Percentiles rank a stretch among this genome's conserved stretches.
Conservation (phyloP, 129 eudicot species). For the Heracleum sosnowskyi region DNA sequence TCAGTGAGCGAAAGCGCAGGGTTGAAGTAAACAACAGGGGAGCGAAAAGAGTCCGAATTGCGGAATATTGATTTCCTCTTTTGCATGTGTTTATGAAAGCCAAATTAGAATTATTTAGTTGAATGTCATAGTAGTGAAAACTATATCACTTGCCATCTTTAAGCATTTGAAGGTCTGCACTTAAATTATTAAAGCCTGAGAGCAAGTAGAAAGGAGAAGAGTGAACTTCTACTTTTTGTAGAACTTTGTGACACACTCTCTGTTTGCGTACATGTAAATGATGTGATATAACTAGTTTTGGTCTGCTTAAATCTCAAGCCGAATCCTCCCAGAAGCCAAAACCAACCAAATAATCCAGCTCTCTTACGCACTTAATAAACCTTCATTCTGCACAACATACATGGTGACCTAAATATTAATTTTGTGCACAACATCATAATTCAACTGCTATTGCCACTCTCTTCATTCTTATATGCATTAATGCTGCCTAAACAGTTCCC, state of each 20-base stretch:
- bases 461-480: too few species aligned
- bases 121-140: background rate
- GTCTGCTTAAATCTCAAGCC: background rate
- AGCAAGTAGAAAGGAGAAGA: background rate
- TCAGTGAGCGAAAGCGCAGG: background rate
- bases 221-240: background rate
- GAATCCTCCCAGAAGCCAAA: background rate
- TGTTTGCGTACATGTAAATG: background rate
- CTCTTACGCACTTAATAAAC: too few species aligned
- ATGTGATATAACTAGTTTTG: too few species aligned
- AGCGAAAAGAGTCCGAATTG: background rate
- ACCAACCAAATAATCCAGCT: too few species aligned
- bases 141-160: background rate
- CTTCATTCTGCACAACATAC: too few species aligned
- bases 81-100: background rate
- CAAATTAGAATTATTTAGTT: background rate
- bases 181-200: background rate
- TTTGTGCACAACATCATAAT: too few species aligned
- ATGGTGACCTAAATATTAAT: too few species aligned
- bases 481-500: too few species aligned
- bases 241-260: too few species aligned
- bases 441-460: too few species aligned
- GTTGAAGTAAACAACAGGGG: background rate
- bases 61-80: background rate
- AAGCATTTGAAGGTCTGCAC: background rate